Conservation (phyloP, 208 protist species). For the Crithidia brevicula region DNA sequence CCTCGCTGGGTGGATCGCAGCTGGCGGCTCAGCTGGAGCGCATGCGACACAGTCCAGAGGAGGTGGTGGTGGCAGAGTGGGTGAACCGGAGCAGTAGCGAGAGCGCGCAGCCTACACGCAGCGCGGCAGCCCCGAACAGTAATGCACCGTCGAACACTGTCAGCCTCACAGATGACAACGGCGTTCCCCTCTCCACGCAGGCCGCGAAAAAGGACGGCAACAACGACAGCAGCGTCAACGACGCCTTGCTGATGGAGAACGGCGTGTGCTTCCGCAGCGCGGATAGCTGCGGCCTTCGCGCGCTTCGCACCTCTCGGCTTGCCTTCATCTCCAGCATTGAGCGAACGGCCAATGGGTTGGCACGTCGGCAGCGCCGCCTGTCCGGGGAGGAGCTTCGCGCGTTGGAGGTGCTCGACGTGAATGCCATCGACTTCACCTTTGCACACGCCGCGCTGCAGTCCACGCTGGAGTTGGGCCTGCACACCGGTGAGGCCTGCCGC, state of each 20-base stretch:
- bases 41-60: conserved; percentile 36
- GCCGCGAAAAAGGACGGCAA: neutral
- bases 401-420: conserved; percentile 69
- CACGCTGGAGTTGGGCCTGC: conserved; percentile 56
- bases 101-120: neutral
- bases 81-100: neutral
- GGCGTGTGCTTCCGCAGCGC: conserved; percentile 60
- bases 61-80: conserved; percentile 61
- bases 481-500: conserved; percentile 51
- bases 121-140: neutral
- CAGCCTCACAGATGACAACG: conserved; percentile 12
- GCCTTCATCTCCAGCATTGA: conserved; percentile 64
- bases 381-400: conserved; percentile 40
- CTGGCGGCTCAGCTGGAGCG: conserved; percentile 26
- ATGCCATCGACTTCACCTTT: conserved; percentile 72
- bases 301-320: conserved; percentile 62
- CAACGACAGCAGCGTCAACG: neutral
- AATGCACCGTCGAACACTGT: conserved; percentile 6
- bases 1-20: conserved; percentile 2
- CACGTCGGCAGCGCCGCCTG: conserved; percentile 30
- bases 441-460: conserved; percentile 63
- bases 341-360: conserved; percentile 34
- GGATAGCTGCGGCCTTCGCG: conserved; percentile 58
- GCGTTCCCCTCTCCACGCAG: conserved; percentile 8
- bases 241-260: conserved; percentile 61